Evolutionary conservation across 1,139 yeast genomes (phyloP).

Genomic region (Geotrichum carabidarum): DNA sequence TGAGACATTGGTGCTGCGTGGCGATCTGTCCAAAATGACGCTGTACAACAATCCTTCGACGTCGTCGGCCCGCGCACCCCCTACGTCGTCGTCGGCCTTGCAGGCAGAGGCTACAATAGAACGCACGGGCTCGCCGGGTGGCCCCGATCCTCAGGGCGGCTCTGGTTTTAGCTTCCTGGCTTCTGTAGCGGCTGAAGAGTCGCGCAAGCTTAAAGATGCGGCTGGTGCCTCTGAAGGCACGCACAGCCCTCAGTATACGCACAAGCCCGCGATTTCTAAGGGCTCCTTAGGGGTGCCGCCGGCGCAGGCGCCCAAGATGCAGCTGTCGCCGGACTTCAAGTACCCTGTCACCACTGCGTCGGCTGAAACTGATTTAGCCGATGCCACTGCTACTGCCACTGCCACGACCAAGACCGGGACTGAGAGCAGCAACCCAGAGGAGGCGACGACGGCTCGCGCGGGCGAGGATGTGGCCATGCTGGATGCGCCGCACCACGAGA

Average conservation of each 20-base stretch:
- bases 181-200: slow-evolving; percentile 15
- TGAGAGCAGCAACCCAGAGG: neutral
- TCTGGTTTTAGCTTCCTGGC: slow-evolving; percentile 16
- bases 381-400: neutral
- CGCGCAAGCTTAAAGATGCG: slow-evolving; percentile 1
- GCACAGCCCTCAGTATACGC: neutral
- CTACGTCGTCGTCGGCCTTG: neutral
- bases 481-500: slow-evolving; percentile 14
- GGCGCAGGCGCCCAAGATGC: neutral
- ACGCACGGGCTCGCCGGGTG: neutral
- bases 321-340: slow-evolving; percentile 9
- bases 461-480: slow-evolving; percentile 8
- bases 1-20: slow-evolving; percentile 19
- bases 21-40: slow-evolving; percentile 20
- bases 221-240: neutral
- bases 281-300: neutral
- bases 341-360: slow-evolving; percentile 5
- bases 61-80: neutral
- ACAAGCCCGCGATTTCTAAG: neutral
- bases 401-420: neutral
- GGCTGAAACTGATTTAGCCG: neutral
- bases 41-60: slow-evolving; percentile 15
- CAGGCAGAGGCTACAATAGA: neutral
- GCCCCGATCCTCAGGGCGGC: neutral
- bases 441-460: neutral